Percentiles rank a stretch among this genome's conserved stretches.
These are phyloP conservation scores for Cercospora zeae-maydis DNA, from an alignment of 2,329 filamentous ascomycete species.

Conservation along the genomic window DNA sequence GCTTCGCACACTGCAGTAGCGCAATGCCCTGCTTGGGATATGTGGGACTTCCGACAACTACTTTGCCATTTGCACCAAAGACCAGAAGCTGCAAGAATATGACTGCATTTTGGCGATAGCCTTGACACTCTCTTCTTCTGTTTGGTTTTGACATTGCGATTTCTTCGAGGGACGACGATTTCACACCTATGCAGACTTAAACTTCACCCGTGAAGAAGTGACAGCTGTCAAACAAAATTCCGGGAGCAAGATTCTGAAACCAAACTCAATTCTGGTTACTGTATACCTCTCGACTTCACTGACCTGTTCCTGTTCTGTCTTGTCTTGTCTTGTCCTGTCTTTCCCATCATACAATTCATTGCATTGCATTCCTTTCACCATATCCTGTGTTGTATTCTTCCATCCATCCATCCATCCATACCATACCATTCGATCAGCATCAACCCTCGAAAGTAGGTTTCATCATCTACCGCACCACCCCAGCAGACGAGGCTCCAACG, in stretches of 20 bases:
- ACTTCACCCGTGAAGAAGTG: not conserved
- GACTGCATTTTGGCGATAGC: no score
- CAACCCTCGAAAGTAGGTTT: no score
- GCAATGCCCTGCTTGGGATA: not conserved
- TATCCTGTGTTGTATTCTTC: not conserved
- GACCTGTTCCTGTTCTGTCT: not conserved
- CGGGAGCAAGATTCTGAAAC: not conserved
- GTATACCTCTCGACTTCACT: not conserved
- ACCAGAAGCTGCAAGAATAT: not conserved
- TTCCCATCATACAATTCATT: not conserved
- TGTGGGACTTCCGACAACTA: no score
- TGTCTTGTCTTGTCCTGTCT: not conserved
- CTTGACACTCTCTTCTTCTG: not conserved
- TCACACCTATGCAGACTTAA: not conserved
- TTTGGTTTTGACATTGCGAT: not conserved
- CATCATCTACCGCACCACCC: constrained; percentile 3
- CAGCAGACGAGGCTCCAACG: not conserved
- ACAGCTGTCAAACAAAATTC: constrained; percentile 2
- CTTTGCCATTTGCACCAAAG: no score
- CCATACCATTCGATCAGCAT: no score
- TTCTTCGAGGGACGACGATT: not conserved
- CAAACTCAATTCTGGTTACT: not conserved
- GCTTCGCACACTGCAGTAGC: not conserved
- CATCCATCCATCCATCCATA: not conserved
- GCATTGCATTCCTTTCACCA: not conserved